Conservation (phyloP, 1,284 basidiomycete genomes). For the Melampsora occidentalis region DNA sequence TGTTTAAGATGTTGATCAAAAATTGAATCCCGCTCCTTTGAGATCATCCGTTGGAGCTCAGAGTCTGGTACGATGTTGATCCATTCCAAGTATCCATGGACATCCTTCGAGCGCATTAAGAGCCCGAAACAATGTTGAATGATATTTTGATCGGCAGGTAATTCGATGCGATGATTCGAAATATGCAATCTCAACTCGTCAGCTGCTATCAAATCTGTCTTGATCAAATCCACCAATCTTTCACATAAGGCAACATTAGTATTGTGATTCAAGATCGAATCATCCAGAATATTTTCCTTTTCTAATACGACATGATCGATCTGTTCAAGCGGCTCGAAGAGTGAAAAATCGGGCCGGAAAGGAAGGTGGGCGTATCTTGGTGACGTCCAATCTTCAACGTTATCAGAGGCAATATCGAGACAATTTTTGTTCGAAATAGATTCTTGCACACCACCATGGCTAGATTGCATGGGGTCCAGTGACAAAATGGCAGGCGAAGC, state of each 20-base stretch:
- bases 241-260: conserved; percentile 22
- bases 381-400: conserved; percentile 40
- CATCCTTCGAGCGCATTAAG: conserved; percentile 12
- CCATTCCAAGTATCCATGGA: conserved; percentile 37
- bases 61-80: conserved; percentile 23
- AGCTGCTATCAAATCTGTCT: conserved; percentile 26
- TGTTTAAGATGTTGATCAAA: conserved; percentile 37
- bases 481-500: neutral
- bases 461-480: neutral
- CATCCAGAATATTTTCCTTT: neutral
- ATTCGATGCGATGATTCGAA: conserved; percentile 24
- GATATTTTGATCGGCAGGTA: conserved; percentile 29
- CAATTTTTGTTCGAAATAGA: neutral
- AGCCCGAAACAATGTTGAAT: conserved; percentile 35
- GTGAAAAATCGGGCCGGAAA: conserved; percentile 29
- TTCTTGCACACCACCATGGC: neutral
- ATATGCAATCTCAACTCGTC: conserved; percentile 34
- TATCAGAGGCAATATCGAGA: conserved; percentile 23
- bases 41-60: conserved; percentile 13
- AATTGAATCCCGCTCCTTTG: neutral
- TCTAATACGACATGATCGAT: neutral
- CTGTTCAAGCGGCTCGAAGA: conserved; percentile 33
- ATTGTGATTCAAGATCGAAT: conserved; percentile 13
- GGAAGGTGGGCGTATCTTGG: conserved; percentile 25
- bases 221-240: conserved; percentile 27